Conservation (phyloP, 306 rosid genomes). For the Heteromeles arbutifolia region DNA sequence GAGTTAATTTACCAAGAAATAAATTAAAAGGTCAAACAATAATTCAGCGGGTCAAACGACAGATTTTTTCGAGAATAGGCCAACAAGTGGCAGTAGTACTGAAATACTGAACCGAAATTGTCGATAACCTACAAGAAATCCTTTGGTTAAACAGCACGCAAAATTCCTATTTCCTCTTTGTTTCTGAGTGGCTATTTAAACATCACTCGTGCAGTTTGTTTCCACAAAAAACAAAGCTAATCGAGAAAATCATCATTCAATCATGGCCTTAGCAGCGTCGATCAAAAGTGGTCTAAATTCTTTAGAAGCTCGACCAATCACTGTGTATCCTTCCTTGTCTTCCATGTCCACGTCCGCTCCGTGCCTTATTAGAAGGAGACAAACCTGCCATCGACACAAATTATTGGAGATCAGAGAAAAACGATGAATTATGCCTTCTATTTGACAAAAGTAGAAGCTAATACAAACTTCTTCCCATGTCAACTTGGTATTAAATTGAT, state of each 20-base stretch:
- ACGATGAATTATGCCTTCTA: not conserved
- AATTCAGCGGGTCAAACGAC: too few species aligned
- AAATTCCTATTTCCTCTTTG: not conserved
- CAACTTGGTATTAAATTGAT: not conserved
- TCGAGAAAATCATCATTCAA: constrained; percentile 38
- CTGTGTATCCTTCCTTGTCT: constrained; percentile 93
- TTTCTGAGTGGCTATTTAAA: not conserved
- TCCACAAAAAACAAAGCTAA: not conserved
- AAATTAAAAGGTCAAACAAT: too few species aligned
- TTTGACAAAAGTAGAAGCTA: not conserved
- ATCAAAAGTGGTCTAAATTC: constrained; percentile 54
- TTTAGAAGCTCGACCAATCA: constrained; percentile 72
- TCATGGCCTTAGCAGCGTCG: constrained; percentile 90
- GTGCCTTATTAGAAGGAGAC: constrained; percentile 81
- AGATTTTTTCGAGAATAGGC: not conserved
- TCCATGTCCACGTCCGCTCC: constrained; percentile 88
- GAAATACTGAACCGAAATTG: not conserved
- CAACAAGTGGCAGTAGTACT: not conserved
- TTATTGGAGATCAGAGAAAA: not conserved
- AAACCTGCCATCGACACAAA: constrained; percentile 35
- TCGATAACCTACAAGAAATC: not conserved
- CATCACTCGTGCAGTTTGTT: not conserved
- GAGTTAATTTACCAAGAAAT: too few species aligned
- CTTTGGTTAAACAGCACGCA: not conserved
- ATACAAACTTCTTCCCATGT: not conserved